Evolutionary conservation across 140 eudicot species (phyloP), one percentile per base, ranked within the genome.

Genomic region (Anethum foeniculum): DNA sequence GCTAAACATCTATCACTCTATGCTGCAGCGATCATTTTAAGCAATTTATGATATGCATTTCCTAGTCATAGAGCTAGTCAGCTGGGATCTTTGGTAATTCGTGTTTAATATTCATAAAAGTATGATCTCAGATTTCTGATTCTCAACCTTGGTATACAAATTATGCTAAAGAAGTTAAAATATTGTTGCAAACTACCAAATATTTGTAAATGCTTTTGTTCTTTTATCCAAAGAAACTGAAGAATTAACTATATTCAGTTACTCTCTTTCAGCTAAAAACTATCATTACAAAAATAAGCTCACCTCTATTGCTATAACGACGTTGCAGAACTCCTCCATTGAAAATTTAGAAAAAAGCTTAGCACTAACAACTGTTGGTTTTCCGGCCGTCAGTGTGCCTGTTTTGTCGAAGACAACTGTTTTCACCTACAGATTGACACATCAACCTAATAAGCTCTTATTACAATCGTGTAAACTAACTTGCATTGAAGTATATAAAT

Each of bases 331-430:
- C 56, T 92, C 99, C 76, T 95, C 95, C 96, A 90, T 86, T 58
- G 95, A 76, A 73, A 90, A 67, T 28, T 83, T 86, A 25, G 99
- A 90, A 83, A 95, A 93, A 54, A 95, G 90, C 85, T 79, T 90
- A 74, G 85, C 89, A 81, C 91, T 95, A 76, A 95, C 99, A n/a
- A 95, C 99, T 81, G 88, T 82, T 43, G 99, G 99, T 83, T 92
- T 95, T 82, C 99, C 99, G 77, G 89, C 81, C 19, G 99, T 95
- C 87, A 95, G 73, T 44, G 99, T 95, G 65, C 99, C 99, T 16
- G 99, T 95, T 86, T 95, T 95, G 80, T 95, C 99, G 44, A 95
- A 95, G 21, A 95, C 97, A 75, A 92, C 89, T 62, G 92, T 90
- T 71, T 91, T 95, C 58, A 95, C 93, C 98, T 94, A 79, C 82